Evolutionary conservation across 768 basidiomycete species (phyloP), one percentile per base, ranked within the genome.

Genomic region (Sistotremastrum suecicum): DNA sequence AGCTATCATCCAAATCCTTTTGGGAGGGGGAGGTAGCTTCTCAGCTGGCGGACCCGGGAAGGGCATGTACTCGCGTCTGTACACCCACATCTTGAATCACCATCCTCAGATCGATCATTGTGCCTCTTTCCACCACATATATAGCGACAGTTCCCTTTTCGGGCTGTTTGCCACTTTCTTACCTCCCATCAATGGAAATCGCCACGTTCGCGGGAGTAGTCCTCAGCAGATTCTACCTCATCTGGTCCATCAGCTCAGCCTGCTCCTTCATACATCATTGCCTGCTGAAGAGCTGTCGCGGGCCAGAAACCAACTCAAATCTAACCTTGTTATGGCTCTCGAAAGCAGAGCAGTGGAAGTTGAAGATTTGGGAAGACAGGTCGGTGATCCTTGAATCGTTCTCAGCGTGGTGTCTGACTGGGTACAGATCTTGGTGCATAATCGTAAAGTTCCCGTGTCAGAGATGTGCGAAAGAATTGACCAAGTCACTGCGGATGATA

Each of bases 21-120:
- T 99, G 10, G 94, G 94, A 33, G 94, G 94, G 1, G 94, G 94
- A 5, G 91, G 91, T 11, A 86, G 82, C 60, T 99, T 99, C 71
- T 95, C 91, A 34, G 94, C 94, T 10, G 90, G 94, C 51, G 94
- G 94, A 3, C 94, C 94, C 2, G 94, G 94, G 10, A 98, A 98
- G 67, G 94, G 94, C 55, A 98, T 98, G 94, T 98, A 95, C 70
- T 90, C 91, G 34, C 82, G 94, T 29, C 66, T 97, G 31, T 97
- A 98, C 67, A 94, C 90, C 7, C 80, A 90, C 58, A 89, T 98
- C 56, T 78, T 98, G 48, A 97, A 98, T 61, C 83, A 87, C 57
- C 87, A 90, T 67, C 76, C 89, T 43, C 80, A 87, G 57, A 75
- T 98, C 56, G 94, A 98, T 61, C 88, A 91, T 61, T 97, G 92